These are phyloP conservation scores for Lodderomyces theae DNA, from an alignment of 1,139 yeast genomes.

Conservation along the genomic window DNA sequence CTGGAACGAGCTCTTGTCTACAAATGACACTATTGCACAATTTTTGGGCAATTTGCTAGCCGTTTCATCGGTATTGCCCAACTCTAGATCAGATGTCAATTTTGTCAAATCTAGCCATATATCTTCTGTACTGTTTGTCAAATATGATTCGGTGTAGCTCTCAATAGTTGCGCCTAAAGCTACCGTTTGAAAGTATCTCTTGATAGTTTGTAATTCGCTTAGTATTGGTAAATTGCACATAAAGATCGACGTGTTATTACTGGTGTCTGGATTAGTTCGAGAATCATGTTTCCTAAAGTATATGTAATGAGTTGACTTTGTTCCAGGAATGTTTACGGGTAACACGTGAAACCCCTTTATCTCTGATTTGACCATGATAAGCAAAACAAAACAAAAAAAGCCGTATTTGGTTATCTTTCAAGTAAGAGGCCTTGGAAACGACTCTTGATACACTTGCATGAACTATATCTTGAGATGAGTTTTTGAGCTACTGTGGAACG, in stretches of 20 bases:
- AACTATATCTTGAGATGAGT: too few species aligned
- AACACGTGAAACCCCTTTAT: slow-evolving; percentile 58
- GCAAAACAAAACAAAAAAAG: too few species aligned
- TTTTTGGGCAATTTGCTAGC: slow-evolving; percentile 60
- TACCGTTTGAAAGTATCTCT: slow-evolving; percentile 55
- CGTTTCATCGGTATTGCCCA: slow-evolving; percentile 16
- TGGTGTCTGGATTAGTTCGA: slow-evolving; percentile 18
- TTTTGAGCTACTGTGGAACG: too few species aligned
- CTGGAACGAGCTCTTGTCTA: slow-evolving; percentile 71
- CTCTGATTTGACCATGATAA: slow-evolving; percentile 28
- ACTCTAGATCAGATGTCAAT: slow-evolving; percentile 54
- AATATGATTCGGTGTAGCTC: slow-evolving; percentile 35
- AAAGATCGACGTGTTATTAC: slow-evolving; percentile 53
- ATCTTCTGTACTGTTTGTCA: slow-evolving; percentile 46
- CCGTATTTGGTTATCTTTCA: too few species aligned
- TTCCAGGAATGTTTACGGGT: slow-evolving; percentile 40
- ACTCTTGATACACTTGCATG: too few species aligned
- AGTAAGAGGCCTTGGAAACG: too few species aligned
- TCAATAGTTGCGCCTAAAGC: slow-evolving; percentile 64
- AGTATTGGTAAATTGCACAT: slow-evolving; percentile 73
- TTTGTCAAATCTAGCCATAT: slow-evolving; percentile 57
- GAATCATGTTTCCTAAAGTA: slow-evolving; percentile 64
- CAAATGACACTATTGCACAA: slow-evolving; percentile 69
- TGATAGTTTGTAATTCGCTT: slow-evolving; percentile 51
- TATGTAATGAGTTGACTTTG: slow-evolving; percentile 44